Conservation (phyloP, 2,329 filamentous ascomycete genomes). For the Sporothrix brunneoviolacea region DNA sequence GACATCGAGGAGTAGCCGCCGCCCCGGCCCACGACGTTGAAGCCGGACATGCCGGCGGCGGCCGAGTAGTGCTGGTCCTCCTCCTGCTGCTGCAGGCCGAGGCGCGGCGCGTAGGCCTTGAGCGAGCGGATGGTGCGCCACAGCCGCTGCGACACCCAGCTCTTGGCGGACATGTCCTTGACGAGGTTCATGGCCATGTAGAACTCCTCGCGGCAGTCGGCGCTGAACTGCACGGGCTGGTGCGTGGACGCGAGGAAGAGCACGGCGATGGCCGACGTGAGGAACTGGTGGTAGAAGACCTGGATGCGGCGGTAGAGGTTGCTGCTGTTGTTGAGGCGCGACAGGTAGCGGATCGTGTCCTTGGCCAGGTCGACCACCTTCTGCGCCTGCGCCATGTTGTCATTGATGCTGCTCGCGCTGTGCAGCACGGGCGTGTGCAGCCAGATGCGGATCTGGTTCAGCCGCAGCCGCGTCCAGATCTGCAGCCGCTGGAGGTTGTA, state of each 20-base stretch:
- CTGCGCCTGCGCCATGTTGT: slow-evolving; percentile 66
- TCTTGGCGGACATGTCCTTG: slow-evolving; percentile 63
- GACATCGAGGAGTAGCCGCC: too few species aligned
- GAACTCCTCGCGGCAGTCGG: slow-evolving; percentile 65
- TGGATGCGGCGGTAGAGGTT: slow-evolving; percentile 66
- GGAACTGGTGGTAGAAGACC: slow-evolving; percentile 74
- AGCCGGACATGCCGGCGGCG: slow-evolving; percentile 29
- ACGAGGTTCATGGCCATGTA: slow-evolving; percentile 71
- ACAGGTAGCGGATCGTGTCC: slow-evolving; percentile 67
- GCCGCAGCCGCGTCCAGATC: slow-evolving; percentile 76
- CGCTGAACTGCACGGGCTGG: slow-evolving; percentile 64
- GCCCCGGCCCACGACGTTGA: too few species aligned
- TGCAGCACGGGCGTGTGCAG: slow-evolving; percentile 85
- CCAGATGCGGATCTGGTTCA: slow-evolving; percentile 56
- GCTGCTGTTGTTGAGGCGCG: slow-evolving; percentile 63
- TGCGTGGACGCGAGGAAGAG: slow-evolving; percentile 72
- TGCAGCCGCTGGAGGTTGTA: slow-evolving; percentile 68
- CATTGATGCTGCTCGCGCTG: slow-evolving; percentile 73
- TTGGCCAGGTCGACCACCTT: slow-evolving; percentile 68
- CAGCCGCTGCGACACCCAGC: slow-evolving; percentile 63
- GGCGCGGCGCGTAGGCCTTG: slow-evolving; percentile 63
- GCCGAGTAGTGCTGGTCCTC: slow-evolving; percentile 45
- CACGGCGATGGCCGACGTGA: slow-evolving; percentile 67
- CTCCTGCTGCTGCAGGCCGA: slow-evolving; percentile 54
- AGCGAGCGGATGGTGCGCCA: slow-evolving; percentile 67